Percentiles rank a stretch among this genome's conserved stretches.
Conservation (phyloP, 768 basidiomycete species). For the Phlegmacium glaucopus region DNA sequence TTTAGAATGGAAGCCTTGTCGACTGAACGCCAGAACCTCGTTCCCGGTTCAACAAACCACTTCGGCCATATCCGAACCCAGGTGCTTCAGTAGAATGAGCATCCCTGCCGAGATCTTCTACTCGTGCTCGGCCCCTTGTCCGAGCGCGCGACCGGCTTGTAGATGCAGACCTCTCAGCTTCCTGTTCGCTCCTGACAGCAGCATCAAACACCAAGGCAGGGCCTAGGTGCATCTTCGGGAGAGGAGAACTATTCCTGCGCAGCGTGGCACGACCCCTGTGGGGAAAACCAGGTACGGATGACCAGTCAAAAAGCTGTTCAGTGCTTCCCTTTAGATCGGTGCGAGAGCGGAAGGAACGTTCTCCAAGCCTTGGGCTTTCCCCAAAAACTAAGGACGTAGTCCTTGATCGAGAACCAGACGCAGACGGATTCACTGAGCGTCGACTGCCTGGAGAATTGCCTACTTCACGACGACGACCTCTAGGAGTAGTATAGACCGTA, state of each 20-base stretch:
- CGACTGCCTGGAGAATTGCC: slow-evolving; percentile 29
- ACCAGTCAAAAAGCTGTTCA: slow-evolving; percentile 3
- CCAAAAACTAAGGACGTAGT: slow-evolving; percentile 25
- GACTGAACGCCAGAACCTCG: slow-evolving; percentile 16
- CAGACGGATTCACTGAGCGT: slow-evolving; percentile 27
- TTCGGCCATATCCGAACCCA: slow-evolving; percentile 62
- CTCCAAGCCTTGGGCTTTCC: slow-evolving; percentile 3
- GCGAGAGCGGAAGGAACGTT: not conserved
- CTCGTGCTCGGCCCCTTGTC: slow-evolving; percentile 52
- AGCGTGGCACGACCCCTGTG: slow-evolving; percentile 47
- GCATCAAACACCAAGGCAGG: slow-evolving; percentile 19
- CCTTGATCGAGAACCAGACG: slow-evolving; percentile 40
- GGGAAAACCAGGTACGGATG: slow-evolving; percentile 34
- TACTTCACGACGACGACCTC: slow-evolving; percentile 48
- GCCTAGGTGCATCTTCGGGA: slow-evolving; percentile 41
- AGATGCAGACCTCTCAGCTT: slow-evolving; percentile 18
- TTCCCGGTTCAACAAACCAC: slow-evolving; percentile 52
- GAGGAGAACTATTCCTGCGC: slow-evolving; percentile 59
- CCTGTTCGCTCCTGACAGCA: slow-evolving; percentile 21
- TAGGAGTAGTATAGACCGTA: slow-evolving; percentile 41
- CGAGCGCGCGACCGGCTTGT: slow-evolving; percentile 27
- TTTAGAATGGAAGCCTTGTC: slow-evolving; percentile 18
- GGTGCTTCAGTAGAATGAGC: slow-evolving; percentile 46
- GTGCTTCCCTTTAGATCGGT: not conserved
- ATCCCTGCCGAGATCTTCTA: slow-evolving; percentile 48